phyloP scores from a whole-genome alignment of 148 eudicot genomes.

The Amaranthus cruentus region DNA sequence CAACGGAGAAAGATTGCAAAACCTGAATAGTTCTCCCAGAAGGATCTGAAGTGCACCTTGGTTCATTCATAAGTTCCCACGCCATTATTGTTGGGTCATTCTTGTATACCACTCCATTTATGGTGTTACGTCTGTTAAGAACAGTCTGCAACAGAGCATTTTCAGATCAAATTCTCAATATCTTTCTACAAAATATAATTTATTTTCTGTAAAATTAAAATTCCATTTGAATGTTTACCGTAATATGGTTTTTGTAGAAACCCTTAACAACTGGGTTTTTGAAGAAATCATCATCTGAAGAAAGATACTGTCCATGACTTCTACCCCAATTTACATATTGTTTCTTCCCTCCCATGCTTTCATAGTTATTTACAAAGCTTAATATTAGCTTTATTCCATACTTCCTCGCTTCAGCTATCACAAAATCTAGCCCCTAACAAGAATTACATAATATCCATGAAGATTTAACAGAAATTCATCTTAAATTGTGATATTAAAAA shows the following conservation, averaged over 20 bases:
- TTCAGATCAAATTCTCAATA: not conserved
- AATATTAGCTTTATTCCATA: constrained; percentile 74
- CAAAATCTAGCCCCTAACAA: constrained; percentile 88
- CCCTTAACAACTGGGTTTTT: constrained; percentile 62
- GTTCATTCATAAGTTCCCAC: constrained; percentile 99
- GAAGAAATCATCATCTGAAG: constrained; percentile 88
- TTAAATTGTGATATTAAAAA: not conserved
- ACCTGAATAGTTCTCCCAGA: constrained; percentile 96
- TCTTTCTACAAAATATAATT: not conserved
- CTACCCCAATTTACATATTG: constrained; percentile 97
- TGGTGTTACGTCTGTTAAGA: constrained; percentile 62
- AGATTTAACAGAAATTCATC: no score
- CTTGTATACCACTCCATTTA: constrained; percentile 71
- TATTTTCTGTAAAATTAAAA: not conserved
- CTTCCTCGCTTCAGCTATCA: constrained; percentile 80
- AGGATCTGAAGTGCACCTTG: constrained; percentile 87
- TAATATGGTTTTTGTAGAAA: constrained; percentile 79
- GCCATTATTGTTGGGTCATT: constrained; percentile 98
- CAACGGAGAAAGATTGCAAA: constrained; percentile 2
- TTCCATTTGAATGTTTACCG: constrained; percentile 30
- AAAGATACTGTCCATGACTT: constrained; percentile 56
- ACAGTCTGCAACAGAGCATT: constrained; percentile 55
- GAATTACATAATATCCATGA: not conserved
- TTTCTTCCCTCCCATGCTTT: constrained; percentile 77
- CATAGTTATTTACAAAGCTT: constrained; percentile 83